phyloP scores from a whole-genome alignment of 805 yeast species.

The Metschnikowia koreensis region DNA sequence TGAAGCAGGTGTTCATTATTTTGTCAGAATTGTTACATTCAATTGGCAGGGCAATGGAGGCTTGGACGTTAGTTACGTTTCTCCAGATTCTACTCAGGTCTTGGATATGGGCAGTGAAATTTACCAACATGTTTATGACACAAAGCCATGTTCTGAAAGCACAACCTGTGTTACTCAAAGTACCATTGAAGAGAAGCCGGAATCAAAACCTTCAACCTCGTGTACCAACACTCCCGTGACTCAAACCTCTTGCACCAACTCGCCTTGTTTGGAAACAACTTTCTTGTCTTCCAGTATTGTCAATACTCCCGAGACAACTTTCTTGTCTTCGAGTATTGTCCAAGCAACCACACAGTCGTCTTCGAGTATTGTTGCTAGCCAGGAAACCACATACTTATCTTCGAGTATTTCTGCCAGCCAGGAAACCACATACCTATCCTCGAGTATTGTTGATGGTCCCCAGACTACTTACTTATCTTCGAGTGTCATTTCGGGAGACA shows the following conservation, averaged over 20 bases:
- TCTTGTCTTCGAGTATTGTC: not conserved
- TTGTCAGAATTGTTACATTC: slow-evolving; percentile 11
- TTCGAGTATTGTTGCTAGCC: no score
- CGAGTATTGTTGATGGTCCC: no score
- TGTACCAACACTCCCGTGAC: no score
- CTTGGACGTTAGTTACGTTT: slow-evolving; percentile 1
- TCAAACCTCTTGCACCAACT: no score
- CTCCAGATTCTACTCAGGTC: not conserved
- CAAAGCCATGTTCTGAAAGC: not conserved
- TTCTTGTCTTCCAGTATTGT: not conserved
- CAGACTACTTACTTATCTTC: not conserved
- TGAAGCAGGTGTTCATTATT: slow-evolving; percentile 7
- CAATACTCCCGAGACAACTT: not conserved
- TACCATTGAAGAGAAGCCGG: not conserved
- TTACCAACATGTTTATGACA: slow-evolving; percentile 3
- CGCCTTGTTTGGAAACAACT: no score
- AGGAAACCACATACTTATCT: no score
- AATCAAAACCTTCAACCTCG: no score
- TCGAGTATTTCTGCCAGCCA: no score
- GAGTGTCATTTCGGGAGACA: not conserved
- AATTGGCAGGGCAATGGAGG: slow-evolving; percentile 15
- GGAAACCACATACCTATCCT: not conserved
- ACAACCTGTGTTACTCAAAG: not conserved
- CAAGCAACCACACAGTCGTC: no score
- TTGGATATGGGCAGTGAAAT: slow-evolving; percentile 5